Evolutionary conservation across 164 flowering plant species (phyloP).

Genomic region (Pachysandra terminalis): DNA sequence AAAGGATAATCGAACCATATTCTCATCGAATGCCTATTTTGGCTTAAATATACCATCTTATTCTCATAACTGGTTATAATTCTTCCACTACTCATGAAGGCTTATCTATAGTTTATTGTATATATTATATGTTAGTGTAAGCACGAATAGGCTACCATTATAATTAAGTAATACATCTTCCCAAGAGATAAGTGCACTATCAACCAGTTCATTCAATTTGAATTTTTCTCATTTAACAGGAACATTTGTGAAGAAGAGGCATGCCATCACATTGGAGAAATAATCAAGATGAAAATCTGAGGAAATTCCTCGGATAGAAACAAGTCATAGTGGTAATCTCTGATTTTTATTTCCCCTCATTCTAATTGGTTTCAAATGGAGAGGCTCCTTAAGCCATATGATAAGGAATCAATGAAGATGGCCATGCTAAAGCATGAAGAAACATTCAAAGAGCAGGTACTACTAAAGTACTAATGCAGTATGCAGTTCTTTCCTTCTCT

Average conservation of each 20-base stretch:
- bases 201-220: neutral
- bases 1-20: neutral
- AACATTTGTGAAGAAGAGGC: neutral
- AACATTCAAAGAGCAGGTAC: constrained; percentile 85
- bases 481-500: too few species aligned
- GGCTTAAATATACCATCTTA: too few species aligned
- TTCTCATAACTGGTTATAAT: neutral
- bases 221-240: neutral
- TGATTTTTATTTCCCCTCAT: too few species aligned
- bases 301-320: neutral
- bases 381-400: constrained; percentile 37
- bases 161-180: neutral
- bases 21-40: too few species aligned
- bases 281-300: constrained; percentile 2
- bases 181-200: neutral
- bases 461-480: neutral
- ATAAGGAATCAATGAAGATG: constrained; percentile 64
- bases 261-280: neutral
- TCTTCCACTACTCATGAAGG: neutral
- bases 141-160: neutral
- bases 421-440: constrained; percentile 81
- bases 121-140: neutral
- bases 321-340: neutral
- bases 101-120: neutral
- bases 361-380: constrained; percentile 48